A percentile compares a stretch with the other conserved stretches of the same genome.
Conservation (phyloP, 192 early-diverging fungal genomes). For the Coemansia sp. region DNA sequence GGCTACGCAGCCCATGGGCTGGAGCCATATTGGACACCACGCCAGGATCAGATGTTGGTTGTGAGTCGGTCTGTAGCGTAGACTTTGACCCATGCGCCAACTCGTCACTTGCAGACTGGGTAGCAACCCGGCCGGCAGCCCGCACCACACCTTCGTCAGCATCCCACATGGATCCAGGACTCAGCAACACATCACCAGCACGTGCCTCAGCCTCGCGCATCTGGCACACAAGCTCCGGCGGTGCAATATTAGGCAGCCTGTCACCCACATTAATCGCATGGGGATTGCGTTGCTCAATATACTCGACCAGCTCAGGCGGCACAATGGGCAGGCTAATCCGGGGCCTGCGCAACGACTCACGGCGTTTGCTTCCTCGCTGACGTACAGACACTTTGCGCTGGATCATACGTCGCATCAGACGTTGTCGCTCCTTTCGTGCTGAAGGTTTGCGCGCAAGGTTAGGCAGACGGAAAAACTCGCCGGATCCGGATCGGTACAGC, state of each 20-base stretch:
- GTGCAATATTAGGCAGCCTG: slow-evolving; percentile 23
- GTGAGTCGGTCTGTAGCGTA: neutral
- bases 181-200: neutral
- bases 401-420: slow-evolving; percentile 21
- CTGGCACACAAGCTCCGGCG: slow-evolving; percentile 28
- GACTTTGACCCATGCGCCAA: neutral
- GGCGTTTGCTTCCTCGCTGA: slow-evolving; percentile 2
- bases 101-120: neutral
- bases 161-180: neutral
- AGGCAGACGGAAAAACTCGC: slow-evolving; percentile 38
- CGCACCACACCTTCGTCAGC: neutral
- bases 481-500: slow-evolving; percentile 25
- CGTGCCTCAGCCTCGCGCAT: slow-evolving; percentile 10
- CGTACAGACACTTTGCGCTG: slow-evolving; percentile 11
- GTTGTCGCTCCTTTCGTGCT: slow-evolving; percentile 2
- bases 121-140: slow-evolving; percentile 3
- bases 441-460: slow-evolving; percentile 35
- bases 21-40: neutral
- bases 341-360: slow-evolving; percentile 12
- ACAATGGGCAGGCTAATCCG: slow-evolving; percentile 48
- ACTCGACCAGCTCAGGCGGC: slow-evolving; percentile 47
- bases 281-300: slow-evolving; percentile 46
- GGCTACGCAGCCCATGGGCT: slow-evolving; percentile 17
- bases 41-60: neutral
- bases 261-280: slow-evolving; percentile 27